Evolutionary conservation across 179 eudicot species (phyloP).

Genomic region (Nepenthes alata): DNA sequence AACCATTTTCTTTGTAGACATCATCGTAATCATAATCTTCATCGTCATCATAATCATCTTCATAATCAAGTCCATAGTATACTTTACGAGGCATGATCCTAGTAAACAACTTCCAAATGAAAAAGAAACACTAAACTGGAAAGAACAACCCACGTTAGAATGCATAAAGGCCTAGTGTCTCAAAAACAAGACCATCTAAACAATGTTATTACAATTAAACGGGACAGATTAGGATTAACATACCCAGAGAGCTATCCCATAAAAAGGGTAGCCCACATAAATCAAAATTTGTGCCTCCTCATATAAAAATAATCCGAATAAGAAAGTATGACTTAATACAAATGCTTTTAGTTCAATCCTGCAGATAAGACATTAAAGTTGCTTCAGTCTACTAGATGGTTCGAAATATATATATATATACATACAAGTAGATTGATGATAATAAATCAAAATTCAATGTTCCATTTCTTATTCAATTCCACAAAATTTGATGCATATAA

Average conservation of each 20-base stretch:
- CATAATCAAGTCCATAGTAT: conserved; percentile 39
- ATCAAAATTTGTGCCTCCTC: neutral
- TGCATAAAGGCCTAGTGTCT: neutral
- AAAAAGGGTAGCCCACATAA: neutral
- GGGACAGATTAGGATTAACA: neutral
- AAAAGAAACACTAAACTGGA: neutral
- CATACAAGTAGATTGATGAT: too few species aligned
- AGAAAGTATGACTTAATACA: too few species aligned
- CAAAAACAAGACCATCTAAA: neutral
- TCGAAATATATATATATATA: too few species aligned
- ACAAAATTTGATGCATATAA: too few species aligned
- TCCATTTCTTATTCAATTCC: too few species aligned
- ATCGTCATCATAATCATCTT: conserved; percentile 43
- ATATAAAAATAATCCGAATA: neutral
- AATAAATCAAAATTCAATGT: too few species aligned
- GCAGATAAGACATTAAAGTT: too few species aligned
- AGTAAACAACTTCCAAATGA: neutral
- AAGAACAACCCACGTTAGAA: neutral
- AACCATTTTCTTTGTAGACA: conserved; percentile 30
- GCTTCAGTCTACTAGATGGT: too few species aligned
- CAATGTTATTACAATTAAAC: neutral
- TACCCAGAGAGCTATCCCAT: neutral
- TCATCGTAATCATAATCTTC: conserved; percentile 40
- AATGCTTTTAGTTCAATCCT: too few species aligned
- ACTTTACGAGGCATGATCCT: conserved; percentile 66